phyloP scores from a whole-genome alignment of 176 grass and related monocot genomes.

The Oryza glumipatula region DNA sequence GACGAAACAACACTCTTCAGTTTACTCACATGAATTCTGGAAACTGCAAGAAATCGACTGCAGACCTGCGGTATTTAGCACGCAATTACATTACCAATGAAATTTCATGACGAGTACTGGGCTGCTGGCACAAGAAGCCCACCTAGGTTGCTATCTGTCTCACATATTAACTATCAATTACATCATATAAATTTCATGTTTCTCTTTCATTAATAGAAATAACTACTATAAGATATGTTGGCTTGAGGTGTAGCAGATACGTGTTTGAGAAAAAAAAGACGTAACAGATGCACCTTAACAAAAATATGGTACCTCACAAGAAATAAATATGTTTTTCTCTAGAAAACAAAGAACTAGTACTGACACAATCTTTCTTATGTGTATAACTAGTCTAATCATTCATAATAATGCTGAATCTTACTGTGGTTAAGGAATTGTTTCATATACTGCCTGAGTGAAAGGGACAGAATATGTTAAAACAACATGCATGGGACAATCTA shows the following conservation, averaged over 20 bases:
- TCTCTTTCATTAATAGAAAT: slow-evolving; percentile 9
- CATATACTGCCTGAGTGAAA: not conserved
- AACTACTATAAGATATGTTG: not conserved
- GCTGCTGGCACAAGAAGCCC: not conserved
- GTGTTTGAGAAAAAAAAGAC: not conserved
- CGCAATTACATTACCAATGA: slow-evolving; percentile 12
- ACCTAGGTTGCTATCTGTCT: slow-evolving; percentile 18
- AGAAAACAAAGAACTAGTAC: slow-evolving; percentile 1
- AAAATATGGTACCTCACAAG: not conserved
- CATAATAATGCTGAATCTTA: not conserved
- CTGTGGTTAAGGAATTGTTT: slow-evolving; percentile 17
- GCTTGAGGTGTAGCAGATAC: slow-evolving; percentile 11
- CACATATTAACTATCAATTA: slow-evolving; percentile 1
- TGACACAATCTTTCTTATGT: not conserved
- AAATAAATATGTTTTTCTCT: not conserved
- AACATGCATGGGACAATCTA: not conserved
- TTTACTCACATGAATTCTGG: slow-evolving; percentile 20
- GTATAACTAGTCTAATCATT: not conserved
- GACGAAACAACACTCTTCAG: slow-evolving; percentile 37
- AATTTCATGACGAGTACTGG: not conserved
- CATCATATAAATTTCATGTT: slow-evolving; percentile 7
- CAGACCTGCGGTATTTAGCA: slow-evolving; percentile 10
- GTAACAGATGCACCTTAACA: slow-evolving; percentile 12
- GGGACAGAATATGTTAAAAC: not conserved
- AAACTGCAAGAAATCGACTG: slow-evolving; percentile 26